A percentile compares a stretch with the other conserved stretches of the same genome.
Conservation (phyloP, 2,329 filamentous ascomycete species). For the Alternaria ventricosa region DNA sequence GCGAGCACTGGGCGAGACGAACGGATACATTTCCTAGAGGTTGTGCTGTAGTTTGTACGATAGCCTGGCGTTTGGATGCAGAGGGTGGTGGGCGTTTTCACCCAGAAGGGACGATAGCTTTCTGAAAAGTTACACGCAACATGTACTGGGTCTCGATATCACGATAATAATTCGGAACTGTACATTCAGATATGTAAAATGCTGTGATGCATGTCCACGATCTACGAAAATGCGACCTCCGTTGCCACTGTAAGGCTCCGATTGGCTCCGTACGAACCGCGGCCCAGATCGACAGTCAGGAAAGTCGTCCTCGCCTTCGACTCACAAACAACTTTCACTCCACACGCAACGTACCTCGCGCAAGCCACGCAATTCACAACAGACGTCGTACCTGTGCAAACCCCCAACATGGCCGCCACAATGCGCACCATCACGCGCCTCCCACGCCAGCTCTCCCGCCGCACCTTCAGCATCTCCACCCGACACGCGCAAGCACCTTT, state of each 20-base stretch:
- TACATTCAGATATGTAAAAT: background rate
- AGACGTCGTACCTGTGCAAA: background rate
- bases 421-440: constrained; percentile 29
- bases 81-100: constrained; percentile 12
- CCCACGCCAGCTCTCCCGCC: constrained; percentile 36
- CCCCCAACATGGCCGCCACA: background rate
- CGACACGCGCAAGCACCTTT: constrained; percentile 30
- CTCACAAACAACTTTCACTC: constrained; percentile 5
- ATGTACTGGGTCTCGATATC: constrained; percentile 7
- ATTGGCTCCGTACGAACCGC: constrained; percentile 25
- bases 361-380: background rate
- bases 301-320: constrained; percentile 2
- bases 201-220: background rate
- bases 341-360: background rate
- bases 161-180: constrained; percentile 1
- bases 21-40: constrained; percentile 45
- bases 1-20: constrained; percentile 33
- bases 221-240: constrained; percentile 10
- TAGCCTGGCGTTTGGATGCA: constrained; percentile 19
- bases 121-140: constrained; percentile 13
- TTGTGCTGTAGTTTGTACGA: constrained; percentile 13
- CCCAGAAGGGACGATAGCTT: constrained; percentile 4
- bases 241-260: constrained; percentile 29
- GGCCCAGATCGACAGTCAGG: constrained; percentile 11
- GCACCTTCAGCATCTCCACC: constrained; percentile 22